A percentile compares a stretch with the other conserved stretches of the same genome.
Conservation (phyloP, 257 asterid species). For the Sherardia arvensis region DNA sequence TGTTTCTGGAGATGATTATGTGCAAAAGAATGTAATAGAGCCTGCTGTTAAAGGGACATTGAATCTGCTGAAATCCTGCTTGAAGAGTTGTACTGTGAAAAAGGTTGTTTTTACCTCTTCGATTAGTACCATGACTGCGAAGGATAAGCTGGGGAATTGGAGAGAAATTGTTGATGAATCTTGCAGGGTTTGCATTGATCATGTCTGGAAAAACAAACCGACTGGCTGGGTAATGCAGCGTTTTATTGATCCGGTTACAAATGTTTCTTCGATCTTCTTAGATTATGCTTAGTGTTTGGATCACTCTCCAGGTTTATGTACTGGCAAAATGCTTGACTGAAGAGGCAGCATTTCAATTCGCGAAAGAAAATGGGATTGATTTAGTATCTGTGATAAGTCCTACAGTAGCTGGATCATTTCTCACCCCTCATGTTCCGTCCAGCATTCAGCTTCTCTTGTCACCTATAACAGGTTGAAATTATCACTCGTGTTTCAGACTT, state of each 20-base stretch:
- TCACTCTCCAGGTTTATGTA: slow-evolving; percentile 44
- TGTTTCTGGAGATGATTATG: slow-evolving; percentile 31
- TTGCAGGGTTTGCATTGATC: slow-evolving; percentile 39
- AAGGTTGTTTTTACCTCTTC: slow-evolving; percentile 71
- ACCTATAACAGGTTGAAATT: slow-evolving; percentile 54
- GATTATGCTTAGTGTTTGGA: neutral
- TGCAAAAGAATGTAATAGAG: slow-evolving; percentile 36
- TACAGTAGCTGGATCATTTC: slow-evolving; percentile 76
- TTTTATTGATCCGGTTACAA: neutral
- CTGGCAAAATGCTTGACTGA: slow-evolving; percentile 64
- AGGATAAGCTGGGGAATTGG: slow-evolving; percentile 50
- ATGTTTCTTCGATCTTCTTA: neutral
- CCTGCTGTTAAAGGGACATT: slow-evolving; percentile 63
- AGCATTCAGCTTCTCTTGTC: slow-evolving; percentile 70
- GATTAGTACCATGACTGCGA: slow-evolving; percentile 74
- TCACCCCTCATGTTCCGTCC: slow-evolving; percentile 59
- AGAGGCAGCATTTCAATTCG: slow-evolving; percentile 60
- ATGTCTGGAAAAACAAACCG: slow-evolving; percentile 51
- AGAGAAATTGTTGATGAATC: slow-evolving; percentile 56
- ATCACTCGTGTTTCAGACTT: neutral
- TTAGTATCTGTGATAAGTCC: slow-evolving; percentile 60
- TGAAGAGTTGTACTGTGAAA: slow-evolving; percentile 33
- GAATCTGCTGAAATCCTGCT: slow-evolving; percentile 64
- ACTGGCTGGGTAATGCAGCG: slow-evolving; percentile 65
- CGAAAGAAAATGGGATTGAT: slow-evolving; percentile 54